These are phyloP conservation scores for Aspergillus sclerotioniger DNA, from an alignment of 495 filamentous ascomycete species.

Conservation along the genomic window DNA sequence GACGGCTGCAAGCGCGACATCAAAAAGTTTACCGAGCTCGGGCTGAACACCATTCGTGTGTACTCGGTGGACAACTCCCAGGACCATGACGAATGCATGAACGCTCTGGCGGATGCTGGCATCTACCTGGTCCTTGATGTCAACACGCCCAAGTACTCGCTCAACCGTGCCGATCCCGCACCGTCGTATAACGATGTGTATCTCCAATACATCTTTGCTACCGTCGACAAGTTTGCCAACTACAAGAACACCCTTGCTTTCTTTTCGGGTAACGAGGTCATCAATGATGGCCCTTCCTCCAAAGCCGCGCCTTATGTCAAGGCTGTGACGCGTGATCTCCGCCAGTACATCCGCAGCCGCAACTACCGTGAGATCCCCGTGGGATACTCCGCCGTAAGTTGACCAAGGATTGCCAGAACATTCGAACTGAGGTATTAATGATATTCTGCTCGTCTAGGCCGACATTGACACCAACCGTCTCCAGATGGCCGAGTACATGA, in stretches of 20 bases:
- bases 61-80: slow-evolving; percentile 89
- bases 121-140: slow-evolving; percentile 91
- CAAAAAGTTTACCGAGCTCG: slow-evolving; percentile 75
- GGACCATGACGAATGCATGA: slow-evolving; percentile 85
- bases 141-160: slow-evolving; percentile 74
- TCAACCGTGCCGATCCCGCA: slow-evolving; percentile 74
- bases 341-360: slow-evolving; percentile 74
- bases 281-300: slow-evolving; percentile 79
- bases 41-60: slow-evolving; percentile 87
- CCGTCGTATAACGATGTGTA: slow-evolving; percentile 89
- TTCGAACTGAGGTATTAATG: slow-evolving; percentile 4
- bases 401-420: neutral
- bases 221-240: slow-evolving; percentile 81
- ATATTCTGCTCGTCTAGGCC: slow-evolving; percentile 20
- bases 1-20: slow-evolving; percentile 79
- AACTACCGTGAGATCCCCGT: slow-evolving; percentile 80
- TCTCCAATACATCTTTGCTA: slow-evolving; percentile 89
- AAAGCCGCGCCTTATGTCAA: slow-evolving; percentile 83
- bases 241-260: slow-evolving; percentile 91
- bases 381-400: slow-evolving; percentile 75
- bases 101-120: slow-evolving; percentile 71
- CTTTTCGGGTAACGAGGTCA: slow-evolving; percentile 97
- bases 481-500: slow-evolving; percentile 89
- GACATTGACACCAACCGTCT: slow-evolving; percentile 83
- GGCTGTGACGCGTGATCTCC: slow-evolving; percentile 88